A percentile compares a stretch with the other conserved stretches of the same genome.
Evolutionary conservation across 805 yeast species (phyloP).

Genomic region (Lipomyces oligophaga): DNA sequence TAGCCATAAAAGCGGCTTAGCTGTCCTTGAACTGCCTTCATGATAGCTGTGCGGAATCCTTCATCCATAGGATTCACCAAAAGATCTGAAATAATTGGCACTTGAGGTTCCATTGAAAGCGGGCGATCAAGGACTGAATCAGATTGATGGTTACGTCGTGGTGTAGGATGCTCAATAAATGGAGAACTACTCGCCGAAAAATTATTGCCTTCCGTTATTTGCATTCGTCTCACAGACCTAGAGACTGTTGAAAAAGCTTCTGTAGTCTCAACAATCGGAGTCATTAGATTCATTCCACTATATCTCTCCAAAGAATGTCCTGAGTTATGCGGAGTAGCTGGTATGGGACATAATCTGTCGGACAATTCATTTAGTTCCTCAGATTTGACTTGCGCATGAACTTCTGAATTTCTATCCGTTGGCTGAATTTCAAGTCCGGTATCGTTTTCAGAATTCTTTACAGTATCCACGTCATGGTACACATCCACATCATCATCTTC

Average conservation of each 20-base stretch:
- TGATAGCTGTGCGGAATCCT: constrained; percentile 40
- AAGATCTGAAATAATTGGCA: constrained; percentile 22
- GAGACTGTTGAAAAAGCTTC: constrained; percentile 27
- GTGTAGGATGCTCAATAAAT: constrained; percentile 22
- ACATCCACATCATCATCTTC: constrained; percentile 22
- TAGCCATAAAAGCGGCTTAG: constrained; percentile 37
- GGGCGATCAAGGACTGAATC: constrained; percentile 8
- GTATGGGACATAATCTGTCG: constrained; percentile 1
- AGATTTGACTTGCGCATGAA: constrained; percentile 4
- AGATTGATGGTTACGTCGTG: constrained; percentile 4
- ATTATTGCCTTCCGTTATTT: too few relatives aligned
- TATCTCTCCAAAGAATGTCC: constrained; percentile 8
- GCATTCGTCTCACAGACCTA: constrained; percentile 1
- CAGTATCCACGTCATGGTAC: constrained; percentile 14
- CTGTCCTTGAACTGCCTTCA: constrained; percentile 42
- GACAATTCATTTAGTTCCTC: not conserved
- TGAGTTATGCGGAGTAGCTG: constrained; percentile 25
- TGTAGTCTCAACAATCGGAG: constrained; percentile 36
- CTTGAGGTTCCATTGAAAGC: not conserved
- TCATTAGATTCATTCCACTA: constrained; percentile 30
- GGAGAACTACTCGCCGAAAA: constrained; percentile 19
- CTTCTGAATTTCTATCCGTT: not conserved
- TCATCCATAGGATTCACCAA: constrained; percentile 48
- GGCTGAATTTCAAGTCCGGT: not conserved
- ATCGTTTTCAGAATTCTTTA: constrained; percentile 12